Percentiles rank a stretch among this genome's conserved stretches.
phyloP scores from a whole-genome alignment of 129 eudicot genomes.

The Flaveria linearis region DNA sequence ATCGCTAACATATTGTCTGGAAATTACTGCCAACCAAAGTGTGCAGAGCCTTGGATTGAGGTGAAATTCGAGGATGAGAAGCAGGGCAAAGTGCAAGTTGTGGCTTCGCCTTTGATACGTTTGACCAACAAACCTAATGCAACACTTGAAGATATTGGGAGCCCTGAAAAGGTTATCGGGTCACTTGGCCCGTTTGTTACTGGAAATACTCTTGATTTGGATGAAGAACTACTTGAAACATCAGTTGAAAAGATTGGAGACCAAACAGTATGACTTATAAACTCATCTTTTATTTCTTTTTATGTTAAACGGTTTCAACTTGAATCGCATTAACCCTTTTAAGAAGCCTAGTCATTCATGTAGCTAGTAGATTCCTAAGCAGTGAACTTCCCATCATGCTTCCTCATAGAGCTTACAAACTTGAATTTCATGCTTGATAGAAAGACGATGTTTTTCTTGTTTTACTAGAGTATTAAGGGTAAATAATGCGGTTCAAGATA shows the following conservation, averaged over 20 bases:
- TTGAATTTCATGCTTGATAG: too few species aligned
- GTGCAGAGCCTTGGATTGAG: conserved; percentile 99
- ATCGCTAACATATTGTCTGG: conserved; percentile 95
- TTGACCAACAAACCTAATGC: conserved; percentile 95
- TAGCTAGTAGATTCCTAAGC: too few species aligned
- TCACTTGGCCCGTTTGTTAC: conserved; percentile 98
- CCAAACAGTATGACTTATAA: conserved; percentile 66
- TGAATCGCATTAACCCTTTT: too few species aligned
- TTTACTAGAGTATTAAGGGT: too few species aligned
- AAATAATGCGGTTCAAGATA: too few species aligned
- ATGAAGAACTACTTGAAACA: conserved; percentile 87
- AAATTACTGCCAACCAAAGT: conserved; percentile 96
- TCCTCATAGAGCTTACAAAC: too few species aligned
- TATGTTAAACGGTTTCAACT: neutral
- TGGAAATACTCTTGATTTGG: conserved; percentile 80
- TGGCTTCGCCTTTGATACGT: conserved; percentile 92
- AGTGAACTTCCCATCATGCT: too few species aligned
- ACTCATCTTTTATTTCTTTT: conserved; percentile 4
- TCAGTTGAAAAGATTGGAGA: conserved; percentile 78
- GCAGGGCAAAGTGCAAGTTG: conserved; percentile 94
- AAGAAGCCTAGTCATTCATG: too few species aligned
- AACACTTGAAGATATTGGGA: conserved; percentile 92
- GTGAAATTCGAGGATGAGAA: conserved; percentile 96
- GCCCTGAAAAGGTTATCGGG: conserved; percentile 86
- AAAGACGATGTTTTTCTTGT: too few species aligned